Conservation (phyloP, 1,139 yeast genomes). For the Schwanniomyces etchellsii region DNA sequence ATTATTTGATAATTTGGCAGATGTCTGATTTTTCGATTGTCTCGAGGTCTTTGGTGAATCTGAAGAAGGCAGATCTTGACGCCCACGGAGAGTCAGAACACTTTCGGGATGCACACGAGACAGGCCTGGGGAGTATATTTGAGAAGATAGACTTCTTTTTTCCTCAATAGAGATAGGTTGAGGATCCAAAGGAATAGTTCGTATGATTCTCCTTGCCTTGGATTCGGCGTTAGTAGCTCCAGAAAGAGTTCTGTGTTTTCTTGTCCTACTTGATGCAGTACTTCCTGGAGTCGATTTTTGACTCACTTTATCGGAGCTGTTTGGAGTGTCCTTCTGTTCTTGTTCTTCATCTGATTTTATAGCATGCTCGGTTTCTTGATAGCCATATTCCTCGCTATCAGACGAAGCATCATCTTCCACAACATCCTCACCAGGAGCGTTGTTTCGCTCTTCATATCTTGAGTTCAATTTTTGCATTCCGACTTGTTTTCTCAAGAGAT, state of each 20-base stretch:
- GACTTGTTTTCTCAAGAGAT: conserved; percentile 77
- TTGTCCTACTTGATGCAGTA: conserved; percentile 23
- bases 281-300: conserved; percentile 38
- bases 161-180: conserved; percentile 53
- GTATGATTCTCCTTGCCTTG: conserved; percentile 65
- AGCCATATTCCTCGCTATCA: conserved; percentile 18
- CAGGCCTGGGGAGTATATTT: neutral
- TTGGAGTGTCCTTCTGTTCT: conserved; percentile 5
- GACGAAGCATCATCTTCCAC: conserved; percentile 15
- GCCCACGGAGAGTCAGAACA: neutral
- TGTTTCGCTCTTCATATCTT: conserved; percentile 13
- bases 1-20: neutral
- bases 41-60: neutral
- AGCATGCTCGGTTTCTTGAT: conserved; percentile 18
- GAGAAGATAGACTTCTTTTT: neutral
- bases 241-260: conserved; percentile 45
- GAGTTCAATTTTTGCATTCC: conserved; percentile 68
- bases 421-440: conserved; percentile 13
- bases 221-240: conserved; percentile 57
- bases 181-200: conserved; percentile 78
- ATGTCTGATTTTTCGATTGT: neutral
- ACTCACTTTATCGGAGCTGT: conserved; percentile 9
- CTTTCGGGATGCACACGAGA: neutral
- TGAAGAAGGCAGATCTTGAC: neutral
- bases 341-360: conserved; percentile 23